Evolutionary conservation across 805 yeast genomes (phyloP).

Genomic region (Saturnispora saitoi): DNA sequence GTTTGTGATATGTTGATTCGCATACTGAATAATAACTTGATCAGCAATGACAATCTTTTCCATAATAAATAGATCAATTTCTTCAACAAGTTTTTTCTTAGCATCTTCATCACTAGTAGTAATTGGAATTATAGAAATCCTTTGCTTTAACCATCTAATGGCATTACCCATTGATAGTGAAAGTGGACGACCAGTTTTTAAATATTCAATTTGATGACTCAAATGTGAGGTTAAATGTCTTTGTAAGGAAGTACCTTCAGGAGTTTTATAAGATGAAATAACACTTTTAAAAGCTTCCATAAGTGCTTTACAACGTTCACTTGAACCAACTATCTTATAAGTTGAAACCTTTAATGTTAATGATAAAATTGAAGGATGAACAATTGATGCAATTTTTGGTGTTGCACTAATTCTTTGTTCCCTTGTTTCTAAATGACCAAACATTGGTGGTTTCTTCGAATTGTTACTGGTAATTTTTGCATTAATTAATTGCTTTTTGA

Average conservation of each 20-base stretch:
- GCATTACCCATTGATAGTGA: conserved; percentile 96
- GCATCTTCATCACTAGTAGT: conserved; percentile 63
- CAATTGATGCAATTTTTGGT: conserved; percentile 52
- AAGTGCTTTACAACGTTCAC: conserved; percentile 78
- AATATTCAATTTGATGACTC: conserved; percentile 85
- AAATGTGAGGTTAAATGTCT: conserved; percentile 84
- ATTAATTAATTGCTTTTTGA: conserved; percentile 47
- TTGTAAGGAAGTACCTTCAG: conserved; percentile 73
- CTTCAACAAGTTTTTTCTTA: conserved; percentile 49
- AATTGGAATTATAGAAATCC: conserved; percentile 72
- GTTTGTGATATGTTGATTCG: conserved; percentile 65
- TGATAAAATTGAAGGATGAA: conserved; percentile 79
- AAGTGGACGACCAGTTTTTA: conserved; percentile 85
- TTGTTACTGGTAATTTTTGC: conserved; percentile 36
- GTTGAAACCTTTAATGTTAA: conserved; percentile 75
- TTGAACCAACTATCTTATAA: conserved; percentile 84
- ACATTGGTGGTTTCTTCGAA: conserved; percentile 52
- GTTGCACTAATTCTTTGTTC: conserved; percentile 61
- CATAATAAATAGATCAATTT: conserved; percentile 71
- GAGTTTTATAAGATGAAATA: conserved; percentile 74
- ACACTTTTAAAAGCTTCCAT: conserved; percentile 75
- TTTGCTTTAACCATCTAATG: conserved; percentile 94
- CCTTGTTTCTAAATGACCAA: conserved; percentile 72
- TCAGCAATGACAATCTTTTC: conserved; percentile 83
- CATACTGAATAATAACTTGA: conserved; percentile 70